Percentiles rank a stretch among this genome's conserved stretches.
These are phyloP conservation scores for Backusella luteola DNA, from an alignment of 192 early-diverging fungal species.

Conservation along the genomic window DNA sequence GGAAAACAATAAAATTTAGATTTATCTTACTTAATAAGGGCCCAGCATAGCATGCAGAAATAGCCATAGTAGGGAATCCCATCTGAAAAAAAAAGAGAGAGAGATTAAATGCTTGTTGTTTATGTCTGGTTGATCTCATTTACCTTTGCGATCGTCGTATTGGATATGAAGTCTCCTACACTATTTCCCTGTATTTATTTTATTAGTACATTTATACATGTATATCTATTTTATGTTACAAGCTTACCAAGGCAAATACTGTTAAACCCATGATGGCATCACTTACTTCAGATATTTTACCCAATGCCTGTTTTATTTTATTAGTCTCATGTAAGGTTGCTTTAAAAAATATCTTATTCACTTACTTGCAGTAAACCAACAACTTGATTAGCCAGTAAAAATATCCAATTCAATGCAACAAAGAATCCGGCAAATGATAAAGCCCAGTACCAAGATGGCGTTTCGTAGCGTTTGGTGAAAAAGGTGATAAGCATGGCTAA, in stretches of 20 bases:
- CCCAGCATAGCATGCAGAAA: slow-evolving; percentile 90
- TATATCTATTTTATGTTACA: background rate
- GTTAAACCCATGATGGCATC: slow-evolving; percentile 81
- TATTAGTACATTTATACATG: background rate
- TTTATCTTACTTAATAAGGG: slow-evolving; percentile 76
- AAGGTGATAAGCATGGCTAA: slow-evolving; percentile 27
- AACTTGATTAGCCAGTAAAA: slow-evolving; percentile 85
- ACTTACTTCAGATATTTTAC: slow-evolving; percentile 70
- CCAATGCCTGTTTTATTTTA: slow-evolving; percentile 49
- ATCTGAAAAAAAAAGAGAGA: slow-evolving; percentile 41
- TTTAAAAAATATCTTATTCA: background rate
- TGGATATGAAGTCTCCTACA: slow-evolving; percentile 87
- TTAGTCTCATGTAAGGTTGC: background rate
- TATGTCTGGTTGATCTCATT: background rate
- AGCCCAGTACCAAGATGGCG: slow-evolving; percentile 41
- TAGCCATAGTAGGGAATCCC: slow-evolving; percentile 94
- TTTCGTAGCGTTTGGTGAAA: slow-evolving; percentile 31
- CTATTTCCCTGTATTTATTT: slow-evolving; percentile 60
- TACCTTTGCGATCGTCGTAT: slow-evolving; percentile 79
- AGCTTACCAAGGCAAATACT: slow-evolving; percentile 75
- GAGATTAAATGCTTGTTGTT: background rate
- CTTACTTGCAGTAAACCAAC: slow-evolving; percentile 73
- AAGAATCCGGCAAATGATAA: slow-evolving; percentile 69
- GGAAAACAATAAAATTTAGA: background rate
- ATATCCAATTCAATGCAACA: slow-evolving; percentile 80